Percentiles rank a stretch among this genome's conserved stretches.
Evolutionary conservation across 768 basidiomycete genomes (phyloP).

Genomic region (Hericium erinaceus): DNA sequence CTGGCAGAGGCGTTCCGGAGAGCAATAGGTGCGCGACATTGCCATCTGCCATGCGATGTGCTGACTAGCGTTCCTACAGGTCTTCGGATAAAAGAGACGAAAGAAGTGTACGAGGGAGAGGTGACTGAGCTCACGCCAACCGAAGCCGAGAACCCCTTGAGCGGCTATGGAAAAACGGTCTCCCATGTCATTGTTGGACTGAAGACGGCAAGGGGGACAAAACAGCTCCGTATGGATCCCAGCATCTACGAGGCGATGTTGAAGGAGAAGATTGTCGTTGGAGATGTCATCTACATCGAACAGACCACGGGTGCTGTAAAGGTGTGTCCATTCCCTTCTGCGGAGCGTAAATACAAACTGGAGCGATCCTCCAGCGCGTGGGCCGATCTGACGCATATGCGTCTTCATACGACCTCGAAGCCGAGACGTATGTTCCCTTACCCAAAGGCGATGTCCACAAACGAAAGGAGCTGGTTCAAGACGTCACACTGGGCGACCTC

Average conservation of each 20-base stretch:
- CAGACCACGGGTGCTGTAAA: slow-evolving; percentile 91
- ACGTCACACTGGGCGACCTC: slow-evolving; percentile 89
- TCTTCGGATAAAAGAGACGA: slow-evolving; percentile 96
- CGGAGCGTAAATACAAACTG: no score
- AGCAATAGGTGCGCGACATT: slow-evolving; percentile 72
- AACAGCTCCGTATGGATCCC: slow-evolving; percentile 89
- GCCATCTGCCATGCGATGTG: not conserved
- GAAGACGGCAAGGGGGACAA: slow-evolving; percentile 81
- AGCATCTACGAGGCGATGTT: slow-evolving; percentile 95
- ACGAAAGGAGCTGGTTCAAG: slow-evolving; percentile 90
- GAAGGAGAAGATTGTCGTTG: slow-evolving; percentile 94
- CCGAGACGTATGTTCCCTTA: slow-evolving; percentile 95
- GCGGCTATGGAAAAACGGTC: slow-evolving; percentile 96
- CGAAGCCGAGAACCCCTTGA: slow-evolving; percentile 94
- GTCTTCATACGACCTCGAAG: slow-evolving; percentile 94
- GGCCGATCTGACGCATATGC: slow-evolving; percentile 97
- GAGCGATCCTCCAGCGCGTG: slow-evolving; percentile 56
- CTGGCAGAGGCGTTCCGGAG: slow-evolving; percentile 89
- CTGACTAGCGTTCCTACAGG: slow-evolving; percentile 35
- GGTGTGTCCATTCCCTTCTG: slow-evolving; percentile 31
- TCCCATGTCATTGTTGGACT: slow-evolving; percentile 96
- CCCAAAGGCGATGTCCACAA: slow-evolving; percentile 98
- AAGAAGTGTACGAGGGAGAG: slow-evolving; percentile 98
- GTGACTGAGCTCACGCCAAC: slow-evolving; percentile 95
- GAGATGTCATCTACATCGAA: slow-evolving; percentile 96